Percentiles rank a stretch among this genome's conserved stretches.
Evolutionary conservation across 805 yeast genomes (phyloP).

Genomic region (Candida awuae): DNA sequence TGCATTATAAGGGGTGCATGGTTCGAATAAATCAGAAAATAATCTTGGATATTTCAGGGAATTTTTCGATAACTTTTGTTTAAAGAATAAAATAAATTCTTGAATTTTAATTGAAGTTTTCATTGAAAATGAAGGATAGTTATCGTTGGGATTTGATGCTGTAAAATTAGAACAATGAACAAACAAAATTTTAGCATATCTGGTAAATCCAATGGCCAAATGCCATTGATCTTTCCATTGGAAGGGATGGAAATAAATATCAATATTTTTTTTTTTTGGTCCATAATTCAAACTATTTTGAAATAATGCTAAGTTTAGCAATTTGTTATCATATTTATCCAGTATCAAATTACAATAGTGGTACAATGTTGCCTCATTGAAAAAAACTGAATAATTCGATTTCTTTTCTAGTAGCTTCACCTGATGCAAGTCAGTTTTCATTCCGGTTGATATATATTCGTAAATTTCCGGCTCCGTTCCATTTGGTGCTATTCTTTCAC

Average conservation of each 20-base stretch:
- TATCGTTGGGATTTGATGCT: background rate
- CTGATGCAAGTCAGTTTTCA: background rate
- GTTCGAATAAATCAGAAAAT: conserved; percentile 20
- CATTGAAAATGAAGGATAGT: conserved; percentile 17
- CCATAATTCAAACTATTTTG: conserved; percentile 20
- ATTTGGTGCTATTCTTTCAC: too few relatives aligned
- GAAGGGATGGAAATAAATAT: conserved; percentile 27
- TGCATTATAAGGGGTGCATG: conserved; percentile 21
- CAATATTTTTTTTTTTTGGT: conserved; percentile 17
- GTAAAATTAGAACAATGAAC: conserved; percentile 23
- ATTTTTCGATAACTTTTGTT: conserved; percentile 23
- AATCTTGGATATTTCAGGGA: conserved; percentile 23
- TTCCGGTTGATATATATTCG: background rate
- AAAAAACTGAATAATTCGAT: background rate
- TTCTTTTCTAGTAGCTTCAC: background rate
- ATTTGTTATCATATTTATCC: conserved; percentile 18
- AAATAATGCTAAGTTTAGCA: conserved; percentile 18
- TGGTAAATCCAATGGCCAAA: conserved; percentile 25
- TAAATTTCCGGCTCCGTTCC: too few relatives aligned
- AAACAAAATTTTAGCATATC: conserved; percentile 20
- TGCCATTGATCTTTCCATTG: conserved; percentile 28
- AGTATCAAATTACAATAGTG: conserved; percentile 24
- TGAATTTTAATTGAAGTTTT: conserved; percentile 22
- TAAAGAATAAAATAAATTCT: conserved; percentile 22
- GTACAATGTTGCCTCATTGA: conserved; percentile 22